A percentile compares a stretch with the other conserved stretches of the same genome.
Evolutionary conservation across 192 early-diverging fungal genomes (phyloP).

Genomic region (Backusella circina): DNA sequence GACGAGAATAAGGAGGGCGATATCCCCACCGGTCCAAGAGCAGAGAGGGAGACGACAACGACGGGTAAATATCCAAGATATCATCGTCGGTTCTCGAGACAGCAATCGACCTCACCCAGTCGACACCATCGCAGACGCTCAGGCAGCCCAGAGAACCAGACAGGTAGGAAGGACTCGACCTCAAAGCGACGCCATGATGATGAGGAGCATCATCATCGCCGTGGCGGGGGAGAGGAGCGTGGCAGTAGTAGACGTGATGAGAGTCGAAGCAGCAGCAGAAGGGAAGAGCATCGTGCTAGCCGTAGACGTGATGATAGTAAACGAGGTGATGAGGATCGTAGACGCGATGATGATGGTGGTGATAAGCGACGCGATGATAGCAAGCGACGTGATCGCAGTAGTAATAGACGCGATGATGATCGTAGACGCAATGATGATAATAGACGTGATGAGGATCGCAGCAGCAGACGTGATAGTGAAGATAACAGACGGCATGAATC

Average conservation of each 20-base stretch:
- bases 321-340: neutral
- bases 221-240: neutral
- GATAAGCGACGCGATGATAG: neutral
- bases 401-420: neutral
- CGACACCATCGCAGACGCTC: neutral
- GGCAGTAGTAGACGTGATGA: neutral
- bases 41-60: slow-evolving; percentile 13
- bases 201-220: neutral
- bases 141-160: neutral
- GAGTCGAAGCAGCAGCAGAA: neutral
- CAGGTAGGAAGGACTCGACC: neutral
- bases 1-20: neutral
- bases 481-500: neutral
- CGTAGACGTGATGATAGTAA: neutral
- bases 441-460: neutral
- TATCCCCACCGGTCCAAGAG: slow-evolving; percentile 28
- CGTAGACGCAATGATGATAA: neutral
- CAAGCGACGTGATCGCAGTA: neutral
- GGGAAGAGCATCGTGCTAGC: too few relatives aligned
- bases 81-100: slow-evolving; percentile 1
- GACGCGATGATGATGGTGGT: neutral
- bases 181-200: neutral
- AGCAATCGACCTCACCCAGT: slow-evolving; percentile 10
- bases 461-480: neutral
- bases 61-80: neutral